These are phyloP conservation scores for Trifolium pratense DNA, from an alignment of 306 rosid genomes.

Conservation along the genomic window DNA sequence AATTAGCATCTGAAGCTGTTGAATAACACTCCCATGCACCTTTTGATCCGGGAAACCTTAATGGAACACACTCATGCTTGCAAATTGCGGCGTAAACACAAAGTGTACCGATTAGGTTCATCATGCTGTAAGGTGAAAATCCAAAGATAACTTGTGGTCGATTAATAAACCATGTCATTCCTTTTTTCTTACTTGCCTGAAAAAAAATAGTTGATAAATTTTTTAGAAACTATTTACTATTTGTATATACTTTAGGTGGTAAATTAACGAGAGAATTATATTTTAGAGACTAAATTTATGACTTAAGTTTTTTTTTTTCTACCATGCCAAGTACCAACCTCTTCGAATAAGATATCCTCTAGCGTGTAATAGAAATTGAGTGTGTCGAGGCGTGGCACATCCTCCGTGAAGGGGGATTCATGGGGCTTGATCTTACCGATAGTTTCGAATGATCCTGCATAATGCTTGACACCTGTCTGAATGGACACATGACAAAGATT, in stretches of 20 bases:
- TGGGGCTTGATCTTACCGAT: conserved; percentile 41
- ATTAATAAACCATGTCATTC: conserved; percentile 64
- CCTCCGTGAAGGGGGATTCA: conserved; percentile 71
- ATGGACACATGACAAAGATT: conserved; percentile 68
- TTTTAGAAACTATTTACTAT: too few relatives aligned
- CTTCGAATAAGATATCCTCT: conserved; percentile 57
- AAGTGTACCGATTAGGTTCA: conserved; percentile 61
- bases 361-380: conserved; percentile 64
- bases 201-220: too few relatives aligned
- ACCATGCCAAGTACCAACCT: conserved; percentile 1
- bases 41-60: conserved; percentile 63
- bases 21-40: conserved; percentile 57
- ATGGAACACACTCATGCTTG: conserved; percentile 61
- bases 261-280: too few relatives aligned
- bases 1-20: conserved; percentile 65
- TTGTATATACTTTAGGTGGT: too few relatives aligned
- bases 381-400: conserved; percentile 52
- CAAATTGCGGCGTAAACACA: conserved; percentile 76
- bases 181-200: conserved; percentile 40
- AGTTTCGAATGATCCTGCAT: conserved; percentile 53
- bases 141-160: conserved; percentile 64
- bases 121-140: conserved; percentile 69
- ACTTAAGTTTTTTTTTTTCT: too few relatives aligned
- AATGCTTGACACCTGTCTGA: conserved; percentile 71
- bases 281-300: too few relatives aligned